These are phyloP conservation scores for Capronia epimyces DNA, from an alignment of 2,329 filamentous ascomycete species.

Conservation along the genomic window DNA sequence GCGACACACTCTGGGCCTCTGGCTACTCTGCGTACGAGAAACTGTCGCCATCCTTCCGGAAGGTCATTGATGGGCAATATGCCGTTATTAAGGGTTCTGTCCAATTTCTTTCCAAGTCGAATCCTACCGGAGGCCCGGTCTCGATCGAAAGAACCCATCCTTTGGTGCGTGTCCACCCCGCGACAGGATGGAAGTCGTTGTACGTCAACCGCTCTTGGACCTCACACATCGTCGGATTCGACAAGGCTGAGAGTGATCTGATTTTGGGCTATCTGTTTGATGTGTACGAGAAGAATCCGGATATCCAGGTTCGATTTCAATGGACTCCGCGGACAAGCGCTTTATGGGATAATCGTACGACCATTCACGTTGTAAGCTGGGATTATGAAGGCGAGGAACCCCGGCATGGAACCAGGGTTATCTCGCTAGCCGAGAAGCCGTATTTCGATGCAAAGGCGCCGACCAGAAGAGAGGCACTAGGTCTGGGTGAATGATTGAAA, in stretches of 20 bases:
- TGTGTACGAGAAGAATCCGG: conserved; percentile 32
- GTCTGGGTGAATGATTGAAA: too few relatives aligned
- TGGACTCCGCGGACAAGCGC: conserved; percentile 27
- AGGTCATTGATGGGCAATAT: conserved; percentile 31
- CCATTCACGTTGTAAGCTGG: conserved; percentile 44
- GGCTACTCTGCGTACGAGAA: conserved; percentile 53
- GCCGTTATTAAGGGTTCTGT: conserved; percentile 41
- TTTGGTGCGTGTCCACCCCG: conserved; percentile 50
- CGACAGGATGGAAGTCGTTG: conserved; percentile 30
- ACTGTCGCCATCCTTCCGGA: conserved; percentile 40
- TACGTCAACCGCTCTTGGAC: conserved; percentile 28
- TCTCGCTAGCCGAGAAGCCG: conserved; percentile 64
- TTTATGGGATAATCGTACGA: conserved; percentile 39
- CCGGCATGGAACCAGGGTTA: conserved; percentile 66
- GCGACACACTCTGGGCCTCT: conserved; percentile 48
- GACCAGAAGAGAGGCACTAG: conserved; percentile 61
- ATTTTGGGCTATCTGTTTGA: conserved; percentile 34
- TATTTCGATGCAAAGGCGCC: conserved; percentile 61
- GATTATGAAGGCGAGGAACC: conserved; percentile 26
- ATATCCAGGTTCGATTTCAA: conserved; percentile 28
- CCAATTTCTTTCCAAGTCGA: conserved; percentile 49
- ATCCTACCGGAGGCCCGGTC: conserved; percentile 46
- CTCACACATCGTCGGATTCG: conserved; percentile 28
- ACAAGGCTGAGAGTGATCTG: conserved; percentile 26
- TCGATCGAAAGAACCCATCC: conserved; percentile 41